These are phyloP conservation scores for Lactuca saligna DNA, from an alignment of 129 eudicot species.

Conservation along the genomic window DNA sequence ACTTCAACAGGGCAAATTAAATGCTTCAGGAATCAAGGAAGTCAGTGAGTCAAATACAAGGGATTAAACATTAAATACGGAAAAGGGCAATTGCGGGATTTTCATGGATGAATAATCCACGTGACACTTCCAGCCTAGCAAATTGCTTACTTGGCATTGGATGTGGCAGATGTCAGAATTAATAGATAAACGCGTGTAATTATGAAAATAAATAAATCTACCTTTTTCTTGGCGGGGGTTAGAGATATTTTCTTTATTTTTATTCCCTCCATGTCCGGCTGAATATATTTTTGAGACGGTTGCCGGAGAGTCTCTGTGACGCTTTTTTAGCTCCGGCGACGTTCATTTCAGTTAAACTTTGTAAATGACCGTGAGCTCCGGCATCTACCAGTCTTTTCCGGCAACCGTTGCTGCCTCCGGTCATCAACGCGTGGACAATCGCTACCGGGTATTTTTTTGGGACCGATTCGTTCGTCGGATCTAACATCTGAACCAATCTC, in stretches of 20 bases:
- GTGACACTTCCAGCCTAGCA: constrained; percentile 3
- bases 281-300: constrained; percentile 65
- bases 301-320: constrained; percentile 71
- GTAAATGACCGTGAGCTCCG: constrained; percentile 60
- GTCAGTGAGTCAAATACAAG: neutral
- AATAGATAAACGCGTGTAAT: neutral
- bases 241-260: constrained; percentile 30
- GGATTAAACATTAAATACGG: neutral
- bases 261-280: constrained; percentile 72
- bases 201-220: constrained; percentile 13
- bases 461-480: constrained; percentile 63
- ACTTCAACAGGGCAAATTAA: constrained; percentile 12
- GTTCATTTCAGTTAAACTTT: constrained; percentile 63
- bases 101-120: neutral
- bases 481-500: constrained; percentile 73
- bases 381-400: constrained; percentile 72
- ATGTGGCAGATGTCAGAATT: constrained; percentile 12
- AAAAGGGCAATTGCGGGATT: constrained; percentile 31
- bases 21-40: constrained; percentile 21
- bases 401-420: constrained; percentile 78
- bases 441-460: constrained; percentile 74
- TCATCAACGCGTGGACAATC: constrained; percentile 61
- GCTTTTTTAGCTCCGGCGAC: constrained; percentile 84
- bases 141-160: constrained; percentile 17
- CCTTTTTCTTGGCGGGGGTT: constrained; percentile 54